These are phyloP conservation scores for Paspalum vaginatum DNA, from an alignment of 176 grass and related monocot genomes.

Conservation along the genomic window DNA sequence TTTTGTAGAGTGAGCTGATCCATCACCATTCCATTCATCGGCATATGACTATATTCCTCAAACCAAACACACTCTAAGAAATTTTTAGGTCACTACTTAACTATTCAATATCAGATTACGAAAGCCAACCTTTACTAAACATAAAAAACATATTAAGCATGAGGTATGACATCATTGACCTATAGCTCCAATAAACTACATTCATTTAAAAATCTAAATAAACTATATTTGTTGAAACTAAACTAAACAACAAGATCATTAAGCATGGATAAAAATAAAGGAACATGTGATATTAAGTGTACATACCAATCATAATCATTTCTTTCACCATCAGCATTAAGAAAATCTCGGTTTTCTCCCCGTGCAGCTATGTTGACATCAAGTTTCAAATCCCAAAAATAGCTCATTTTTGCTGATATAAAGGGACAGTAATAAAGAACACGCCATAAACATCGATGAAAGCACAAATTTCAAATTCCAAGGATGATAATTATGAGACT, in stretches of 20 bases:
- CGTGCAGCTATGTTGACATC: constrained; percentile 54
- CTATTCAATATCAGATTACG: background rate
- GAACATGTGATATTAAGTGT: constrained; percentile 30
- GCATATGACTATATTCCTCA: too few species aligned
- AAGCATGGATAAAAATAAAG: constrained; percentile 38
- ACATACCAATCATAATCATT: constrained; percentile 97
- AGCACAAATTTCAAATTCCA: constrained; percentile 11
- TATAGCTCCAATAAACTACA: constrained; percentile 32
- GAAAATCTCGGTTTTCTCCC: constrained; percentile 68
- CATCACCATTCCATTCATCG: too few species aligned
- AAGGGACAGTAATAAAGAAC: constrained; percentile 36
- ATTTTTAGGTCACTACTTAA: background rate
- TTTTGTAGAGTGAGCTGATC: too few species aligned
- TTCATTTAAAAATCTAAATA: constrained; percentile 4
- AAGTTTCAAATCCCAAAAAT: constrained; percentile 70
- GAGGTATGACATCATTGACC: constrained; percentile 22
- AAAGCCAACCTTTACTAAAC: constrained; percentile 15
- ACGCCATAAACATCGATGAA: constrained; percentile 49
- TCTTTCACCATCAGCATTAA: constrained; percentile 78
- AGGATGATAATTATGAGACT: constrained; percentile 25
- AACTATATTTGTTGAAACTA: background rate
- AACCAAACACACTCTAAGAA: background rate
- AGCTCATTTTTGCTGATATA: constrained; percentile 74
- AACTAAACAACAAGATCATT: background rate
- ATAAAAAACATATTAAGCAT: constrained; percentile 1